These are phyloP conservation scores for Volvox reticuliferus DNA, from an alignment of 139 green algal genomes.

Conservation along the genomic window DNA sequence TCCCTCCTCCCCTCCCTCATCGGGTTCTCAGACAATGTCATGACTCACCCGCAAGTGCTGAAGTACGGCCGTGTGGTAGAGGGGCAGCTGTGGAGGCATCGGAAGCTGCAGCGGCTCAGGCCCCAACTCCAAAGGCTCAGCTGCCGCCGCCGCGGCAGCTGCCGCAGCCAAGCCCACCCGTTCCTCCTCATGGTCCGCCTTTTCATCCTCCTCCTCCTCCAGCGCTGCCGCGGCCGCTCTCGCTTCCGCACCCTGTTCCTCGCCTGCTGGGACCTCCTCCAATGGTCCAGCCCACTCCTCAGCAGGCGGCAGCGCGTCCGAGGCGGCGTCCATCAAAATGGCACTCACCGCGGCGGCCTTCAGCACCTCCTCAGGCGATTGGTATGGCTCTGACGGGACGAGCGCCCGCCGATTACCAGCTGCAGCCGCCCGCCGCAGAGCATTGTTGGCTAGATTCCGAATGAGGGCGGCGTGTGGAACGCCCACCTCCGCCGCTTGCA, in stretches of 20 bases:
- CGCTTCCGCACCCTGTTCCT: background rate
- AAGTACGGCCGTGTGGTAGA: constrained; percentile 19
- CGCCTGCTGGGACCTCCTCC: background rate
- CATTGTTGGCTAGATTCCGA: constrained; percentile 70
- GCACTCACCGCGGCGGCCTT: background rate
- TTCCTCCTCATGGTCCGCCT: background rate
- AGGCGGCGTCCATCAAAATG: background rate
- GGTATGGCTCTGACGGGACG: background rate
- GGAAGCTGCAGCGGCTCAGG: constrained; percentile 34
- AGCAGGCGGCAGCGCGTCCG: background rate
- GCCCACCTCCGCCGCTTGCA: constrained; percentile 75
- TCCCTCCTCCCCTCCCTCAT: too few species aligned
- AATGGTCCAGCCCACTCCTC: background rate
- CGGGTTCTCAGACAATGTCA: too few species aligned
- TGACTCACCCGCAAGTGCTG: constrained; percentile 38
- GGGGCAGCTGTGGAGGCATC: constrained; percentile 40
- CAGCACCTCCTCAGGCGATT: background rate
- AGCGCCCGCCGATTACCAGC: constrained; percentile 25
- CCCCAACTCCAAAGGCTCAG: background rate
- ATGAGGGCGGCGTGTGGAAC: constrained; percentile 73
- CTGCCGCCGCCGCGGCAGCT: background rate
- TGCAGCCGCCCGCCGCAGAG: constrained; percentile 16
- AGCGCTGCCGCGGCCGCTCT: background rate
- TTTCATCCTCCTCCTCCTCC: background rate
- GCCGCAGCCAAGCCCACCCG: background rate